These are phyloP conservation scores for Salix brachista DNA, from an alignment of 345 rosid species.

Conservation along the genomic window DNA sequence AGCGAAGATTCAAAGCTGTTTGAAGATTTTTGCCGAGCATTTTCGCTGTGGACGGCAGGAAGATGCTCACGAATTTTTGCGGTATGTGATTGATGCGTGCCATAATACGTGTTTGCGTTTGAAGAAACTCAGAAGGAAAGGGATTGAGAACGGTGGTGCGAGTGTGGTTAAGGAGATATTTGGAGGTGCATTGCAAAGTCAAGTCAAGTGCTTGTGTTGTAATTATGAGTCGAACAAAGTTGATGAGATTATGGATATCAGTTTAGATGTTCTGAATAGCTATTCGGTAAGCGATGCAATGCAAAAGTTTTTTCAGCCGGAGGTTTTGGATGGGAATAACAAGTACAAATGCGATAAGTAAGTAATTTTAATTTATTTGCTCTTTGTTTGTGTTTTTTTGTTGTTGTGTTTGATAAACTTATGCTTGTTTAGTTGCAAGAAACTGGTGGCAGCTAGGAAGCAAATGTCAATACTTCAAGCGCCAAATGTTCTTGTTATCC, in stretches of 20 bases:
- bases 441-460: slow-evolving; percentile 91
- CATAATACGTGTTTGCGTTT: slow-evolving; percentile 83
- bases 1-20: slow-evolving; percentile 54
- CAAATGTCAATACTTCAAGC: slow-evolving; percentile 90
- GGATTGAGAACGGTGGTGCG: slow-evolving; percentile 21
- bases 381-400: neutral
- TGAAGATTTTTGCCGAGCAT: slow-evolving; percentile 66
- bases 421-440: slow-evolving; percentile 73
- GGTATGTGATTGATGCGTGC: slow-evolving; percentile 91
- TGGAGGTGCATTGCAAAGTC: slow-evolving; percentile 95
- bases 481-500: slow-evolving; percentile 86
- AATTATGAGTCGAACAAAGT: slow-evolving; percentile 83
- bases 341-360: slow-evolving; percentile 90
- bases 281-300: slow-evolving; percentile 70
- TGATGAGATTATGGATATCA: slow-evolving; percentile 97
- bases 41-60: slow-evolving; percentile 82
- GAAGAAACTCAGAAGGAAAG: slow-evolving; percentile 64
- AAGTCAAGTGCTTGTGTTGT: slow-evolving; percentile 86
- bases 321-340: slow-evolving; percentile 85
- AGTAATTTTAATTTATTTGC: slow-evolving; percentile 8
- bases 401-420: slow-evolving; percentile 8
- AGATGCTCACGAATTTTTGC: slow-evolving; percentile 94
- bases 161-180: slow-evolving; percentile 78
- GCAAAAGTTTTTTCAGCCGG: slow-evolving; percentile 86
- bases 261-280: slow-evolving; percentile 71